Evolutionary conservation across 805 yeast genomes (phyloP).

Genomic region (Grigorovia humatica): DNA sequence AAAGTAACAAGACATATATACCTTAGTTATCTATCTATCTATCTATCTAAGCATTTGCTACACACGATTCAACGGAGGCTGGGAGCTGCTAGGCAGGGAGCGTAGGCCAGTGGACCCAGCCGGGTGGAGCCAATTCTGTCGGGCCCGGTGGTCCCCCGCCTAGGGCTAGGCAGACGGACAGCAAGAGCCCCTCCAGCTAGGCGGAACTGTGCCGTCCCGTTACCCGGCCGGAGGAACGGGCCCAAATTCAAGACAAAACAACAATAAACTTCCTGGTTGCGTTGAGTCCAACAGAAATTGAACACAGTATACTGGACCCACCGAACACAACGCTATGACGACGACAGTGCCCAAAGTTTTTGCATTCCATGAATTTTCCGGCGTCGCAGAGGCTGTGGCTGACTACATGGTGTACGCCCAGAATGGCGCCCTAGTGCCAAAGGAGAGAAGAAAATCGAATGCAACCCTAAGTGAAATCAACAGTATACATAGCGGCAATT

Average conservation of each 20-base stretch:
- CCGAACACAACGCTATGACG: constrained; percentile 43
- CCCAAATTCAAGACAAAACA: no score
- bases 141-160: no score
- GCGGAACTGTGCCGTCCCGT: neutral
- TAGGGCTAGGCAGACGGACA: no score
- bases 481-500: neutral
- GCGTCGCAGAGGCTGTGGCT: constrained; percentile 94
- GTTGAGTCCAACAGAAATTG: neutral
- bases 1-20: neutral
- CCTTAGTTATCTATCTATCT: no score
- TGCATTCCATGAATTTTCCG: constrained; percentile 81
- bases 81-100: no score
- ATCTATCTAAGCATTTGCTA: no score
- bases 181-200: no score
- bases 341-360: constrained; percentile 89
- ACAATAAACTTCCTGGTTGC: no score
- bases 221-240: neutral
- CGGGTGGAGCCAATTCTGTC: no score
- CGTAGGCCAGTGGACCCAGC: no score
- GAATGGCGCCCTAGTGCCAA: constrained; percentile 35
- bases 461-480: constrained; percentile 9
- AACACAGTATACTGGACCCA: neutral
- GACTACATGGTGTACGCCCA: constrained; percentile 89
- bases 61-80: no score
- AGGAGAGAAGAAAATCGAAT: constrained; percentile 16